A percentile compares a stretch with the other conserved stretches of the same genome.
Conservation (phyloP, 768 basidiomycete genomes). For the Hericium alpestre region DNA sequence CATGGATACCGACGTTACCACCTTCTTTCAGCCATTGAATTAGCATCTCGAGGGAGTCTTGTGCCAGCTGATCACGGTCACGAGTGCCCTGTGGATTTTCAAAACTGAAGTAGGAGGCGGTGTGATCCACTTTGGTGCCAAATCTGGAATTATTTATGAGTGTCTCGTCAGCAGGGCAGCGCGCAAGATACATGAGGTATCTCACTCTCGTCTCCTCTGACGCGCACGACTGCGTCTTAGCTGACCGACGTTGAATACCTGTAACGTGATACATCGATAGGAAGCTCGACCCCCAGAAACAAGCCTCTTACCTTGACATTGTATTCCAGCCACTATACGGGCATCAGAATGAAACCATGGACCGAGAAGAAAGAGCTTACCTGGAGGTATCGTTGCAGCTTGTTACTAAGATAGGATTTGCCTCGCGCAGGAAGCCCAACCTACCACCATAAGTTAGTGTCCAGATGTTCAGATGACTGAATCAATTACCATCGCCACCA, state of each 20-base stretch:
- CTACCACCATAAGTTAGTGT: slow-evolving; percentile 26
- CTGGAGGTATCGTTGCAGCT: slow-evolving; percentile 90
- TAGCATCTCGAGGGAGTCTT: slow-evolving; percentile 88
- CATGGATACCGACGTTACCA: slow-evolving; percentile 96
- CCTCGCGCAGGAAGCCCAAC: slow-evolving; percentile 96
- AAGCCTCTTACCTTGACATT: slow-evolving; percentile 67
- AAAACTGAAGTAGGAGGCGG: slow-evolving; percentile 82
- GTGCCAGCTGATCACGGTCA: slow-evolving; percentile 72
- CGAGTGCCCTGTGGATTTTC: slow-evolving; percentile 68
- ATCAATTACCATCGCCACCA: slow-evolving; percentile 79
- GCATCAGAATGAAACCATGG: not conserved
- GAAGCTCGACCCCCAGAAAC: not conserved
- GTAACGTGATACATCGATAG: not conserved
- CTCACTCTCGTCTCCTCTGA: slow-evolving; percentile 66
- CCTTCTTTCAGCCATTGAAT: slow-evolving; percentile 93
- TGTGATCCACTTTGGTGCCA: slow-evolving; percentile 85
- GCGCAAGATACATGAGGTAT: not conserved
- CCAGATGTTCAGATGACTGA: not conserved
- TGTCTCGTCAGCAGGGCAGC: not conserved
- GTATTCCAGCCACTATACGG: slow-evolving; percentile 88
- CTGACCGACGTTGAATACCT: slow-evolving; percentile 99
- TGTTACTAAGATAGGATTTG: slow-evolving; percentile 97
- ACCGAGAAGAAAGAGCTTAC: slow-evolving; percentile 26
- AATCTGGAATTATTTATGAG: slow-evolving; percentile 33
- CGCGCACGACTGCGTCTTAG: slow-evolving; percentile 77